phyloP scores from a whole-genome alignment of 176 grass and related monocot species.

The Oryza coarctata region DNA sequence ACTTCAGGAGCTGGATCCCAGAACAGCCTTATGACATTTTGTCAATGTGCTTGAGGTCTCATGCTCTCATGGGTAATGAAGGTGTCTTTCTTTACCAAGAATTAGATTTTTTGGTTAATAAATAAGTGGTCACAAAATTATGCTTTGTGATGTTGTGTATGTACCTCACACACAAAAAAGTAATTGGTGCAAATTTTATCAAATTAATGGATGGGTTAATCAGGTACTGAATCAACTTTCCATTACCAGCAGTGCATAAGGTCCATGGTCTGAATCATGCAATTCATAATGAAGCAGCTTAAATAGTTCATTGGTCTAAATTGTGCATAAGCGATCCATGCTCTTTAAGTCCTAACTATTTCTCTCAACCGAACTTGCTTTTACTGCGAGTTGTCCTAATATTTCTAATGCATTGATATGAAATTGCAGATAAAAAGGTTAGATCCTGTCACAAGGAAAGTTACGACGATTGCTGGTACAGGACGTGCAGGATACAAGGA shows the following conservation, averaged over 20 bases:
- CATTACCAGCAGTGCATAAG: neutral
- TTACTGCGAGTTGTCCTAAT: neutral
- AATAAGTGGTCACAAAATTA: neutral
- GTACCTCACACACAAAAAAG: no score
- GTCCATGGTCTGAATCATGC: constrained; percentile 8
- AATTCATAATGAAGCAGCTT: constrained; percentile 11
- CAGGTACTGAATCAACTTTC: neutral
- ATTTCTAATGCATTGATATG: constrained; percentile 28
- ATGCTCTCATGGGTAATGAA: neutral
- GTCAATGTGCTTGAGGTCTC: neutral
- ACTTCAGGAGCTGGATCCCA: no score
- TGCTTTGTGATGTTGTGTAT: neutral
- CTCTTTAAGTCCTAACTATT: neutral
- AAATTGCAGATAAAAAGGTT: constrained; percentile 84
- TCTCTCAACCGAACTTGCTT: constrained; percentile 7
- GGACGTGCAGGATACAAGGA: constrained; percentile 87
- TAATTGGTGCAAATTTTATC: neutral
- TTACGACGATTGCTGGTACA: constrained; percentile 87
- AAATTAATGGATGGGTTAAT: neutral
- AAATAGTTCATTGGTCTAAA: constrained; percentile 10
- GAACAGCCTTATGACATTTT: neutral
- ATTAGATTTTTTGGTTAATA: neutral
- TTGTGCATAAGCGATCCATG: constrained; percentile 6
- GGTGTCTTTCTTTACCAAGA: neutral
- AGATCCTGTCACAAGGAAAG: constrained; percentile 74